A percentile compares a stretch with the other conserved stretches of the same genome.
Conservation (phyloP, 208 protist genomes). For the Naegleria lovaniensis region DNA sequence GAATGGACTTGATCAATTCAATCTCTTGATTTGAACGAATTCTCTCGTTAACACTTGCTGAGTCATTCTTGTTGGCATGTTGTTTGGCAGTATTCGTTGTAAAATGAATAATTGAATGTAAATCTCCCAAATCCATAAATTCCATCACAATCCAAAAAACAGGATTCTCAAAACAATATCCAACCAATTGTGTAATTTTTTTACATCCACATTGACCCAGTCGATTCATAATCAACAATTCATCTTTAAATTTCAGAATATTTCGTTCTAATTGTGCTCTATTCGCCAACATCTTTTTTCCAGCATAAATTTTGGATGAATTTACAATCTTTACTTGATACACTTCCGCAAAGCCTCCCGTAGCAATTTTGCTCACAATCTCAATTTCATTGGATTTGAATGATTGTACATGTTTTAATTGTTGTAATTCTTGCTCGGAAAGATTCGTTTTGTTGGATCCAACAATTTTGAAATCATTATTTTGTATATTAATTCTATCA, state of each 20-base stretch:
- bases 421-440: background rate
- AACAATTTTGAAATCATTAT: too few relatives aligned
- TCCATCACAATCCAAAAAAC: background rate
- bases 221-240: background rate
- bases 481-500: too few relatives aligned
- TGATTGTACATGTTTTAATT: background rate
- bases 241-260: background rate
- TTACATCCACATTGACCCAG: background rate
- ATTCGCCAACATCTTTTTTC: slow-evolving; percentile 1
- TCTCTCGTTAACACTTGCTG: background rate
- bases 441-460: too few relatives aligned
- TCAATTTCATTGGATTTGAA: background rate
- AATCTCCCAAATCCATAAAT: slow-evolving; percentile 3
- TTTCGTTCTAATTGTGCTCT: background rate
- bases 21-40: background rate
- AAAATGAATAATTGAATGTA: background rate
- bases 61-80: too few relatives aligned
- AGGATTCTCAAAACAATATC: background rate
- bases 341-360: background rate
- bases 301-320: background rate
- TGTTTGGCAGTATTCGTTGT: background rate
- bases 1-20: background rate
- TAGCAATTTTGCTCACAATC: background rate
- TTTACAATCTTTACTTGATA: background rate
- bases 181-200: background rate